These are phyloP conservation scores for Lizonia empirigonia DNA, from an alignment of 2,329 filamentous ascomycete species.

Conservation along the genomic window DNA sequence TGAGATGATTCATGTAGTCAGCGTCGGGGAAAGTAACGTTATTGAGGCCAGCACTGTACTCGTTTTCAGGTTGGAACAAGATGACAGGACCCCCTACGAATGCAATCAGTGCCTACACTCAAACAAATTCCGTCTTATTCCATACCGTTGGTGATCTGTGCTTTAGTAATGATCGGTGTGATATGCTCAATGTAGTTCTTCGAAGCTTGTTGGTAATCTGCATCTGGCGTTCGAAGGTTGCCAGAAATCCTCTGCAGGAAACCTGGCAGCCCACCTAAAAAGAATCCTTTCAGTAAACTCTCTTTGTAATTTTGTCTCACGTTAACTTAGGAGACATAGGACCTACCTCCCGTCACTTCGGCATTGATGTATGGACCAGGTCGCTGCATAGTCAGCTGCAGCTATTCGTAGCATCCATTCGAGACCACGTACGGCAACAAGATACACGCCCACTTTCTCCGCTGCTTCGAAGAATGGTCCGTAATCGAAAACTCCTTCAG, in stretches of 20 bases:
- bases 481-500: slow-evolving; percentile 73
- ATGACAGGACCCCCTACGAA: slow-evolving; percentile 67
- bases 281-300: no score
- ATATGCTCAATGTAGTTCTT: slow-evolving; percentile 61
- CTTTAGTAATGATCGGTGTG: slow-evolving; percentile 69
- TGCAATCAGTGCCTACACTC: neutral
- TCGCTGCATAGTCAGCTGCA: slow-evolving; percentile 16
- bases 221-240: slow-evolving; percentile 64
- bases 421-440: slow-evolving; percentile 61
- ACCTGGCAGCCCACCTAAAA: slow-evolving; percentile 78
- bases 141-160: slow-evolving; percentile 76
- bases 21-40: slow-evolving; percentile 64
- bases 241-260: slow-evolving; percentile 72
- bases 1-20: slow-evolving; percentile 70
- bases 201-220: slow-evolving; percentile 67
- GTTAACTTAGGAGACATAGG: no score
- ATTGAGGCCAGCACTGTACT: slow-evolving; percentile 64
- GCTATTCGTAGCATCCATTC: no score
- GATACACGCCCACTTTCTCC: slow-evolving; percentile 71
- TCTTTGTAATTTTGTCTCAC: no score
- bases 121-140: no score
- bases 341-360: slow-evolving; percentile 72
- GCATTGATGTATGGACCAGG: slow-evolving; percentile 78
- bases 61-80: slow-evolving; percentile 78
- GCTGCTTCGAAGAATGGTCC: slow-evolving; percentile 78